Evolutionary conservation across 2,329 filamentous ascomycete genomes (phyloP).

Genomic region (Nannizziopsis arthrosporioides): DNA sequence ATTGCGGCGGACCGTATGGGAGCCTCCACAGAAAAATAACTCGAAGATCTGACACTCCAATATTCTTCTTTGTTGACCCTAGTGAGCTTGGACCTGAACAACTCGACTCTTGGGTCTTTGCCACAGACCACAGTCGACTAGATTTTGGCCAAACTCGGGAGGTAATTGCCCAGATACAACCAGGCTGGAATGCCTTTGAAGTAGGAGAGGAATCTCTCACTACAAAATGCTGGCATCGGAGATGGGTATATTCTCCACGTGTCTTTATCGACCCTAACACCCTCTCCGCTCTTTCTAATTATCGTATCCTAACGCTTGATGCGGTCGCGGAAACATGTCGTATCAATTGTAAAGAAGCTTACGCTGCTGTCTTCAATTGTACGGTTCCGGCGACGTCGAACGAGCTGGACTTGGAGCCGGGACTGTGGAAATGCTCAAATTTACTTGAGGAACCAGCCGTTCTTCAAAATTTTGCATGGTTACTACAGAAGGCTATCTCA

Average conservation of each 20-base stretch:
- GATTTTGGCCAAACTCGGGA: slow-evolving; percentile 38
- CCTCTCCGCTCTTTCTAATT: slow-evolving; percentile 16
- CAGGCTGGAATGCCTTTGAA: slow-evolving; percentile 35
- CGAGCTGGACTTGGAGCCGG: slow-evolving; percentile 14
- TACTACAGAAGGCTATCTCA: slow-evolving; percentile 22
- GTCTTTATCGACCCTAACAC: slow-evolving; percentile 18
- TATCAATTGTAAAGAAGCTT: slow-evolving; percentile 23
- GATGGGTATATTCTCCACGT: slow-evolving; percentile 19
- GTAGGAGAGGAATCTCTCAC: slow-evolving; percentile 13
- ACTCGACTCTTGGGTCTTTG: slow-evolving; percentile 48
- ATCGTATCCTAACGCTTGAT: slow-evolving; percentile 17
- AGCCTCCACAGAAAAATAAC: slow-evolving; percentile 41
- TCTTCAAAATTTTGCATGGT: slow-evolving; percentile 24
- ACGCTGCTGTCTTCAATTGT: slow-evolving; percentile 24
- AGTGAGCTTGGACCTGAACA: slow-evolving; percentile 36
- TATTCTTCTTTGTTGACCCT: slow-evolving; percentile 51
- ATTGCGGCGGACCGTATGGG: slow-evolving; percentile 47
- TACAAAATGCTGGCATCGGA: slow-evolving; percentile 24
- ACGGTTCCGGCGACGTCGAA: slow-evolving; percentile 16
- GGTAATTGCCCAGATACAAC: slow-evolving; percentile 37
- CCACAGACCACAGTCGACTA: slow-evolving; percentile 37
- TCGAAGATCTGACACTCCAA: slow-evolving; percentile 15
- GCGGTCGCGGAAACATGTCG: slow-evolving; percentile 14
- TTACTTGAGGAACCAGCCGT: slow-evolving; percentile 20
- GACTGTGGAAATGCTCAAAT: slow-evolving; percentile 22